Percentiles rank a stretch among this genome's conserved stretches.
phyloP scores from a whole-genome alignment of 495 filamentous ascomycete genomes.

The Trichoderma orchidacearum region DNA sequence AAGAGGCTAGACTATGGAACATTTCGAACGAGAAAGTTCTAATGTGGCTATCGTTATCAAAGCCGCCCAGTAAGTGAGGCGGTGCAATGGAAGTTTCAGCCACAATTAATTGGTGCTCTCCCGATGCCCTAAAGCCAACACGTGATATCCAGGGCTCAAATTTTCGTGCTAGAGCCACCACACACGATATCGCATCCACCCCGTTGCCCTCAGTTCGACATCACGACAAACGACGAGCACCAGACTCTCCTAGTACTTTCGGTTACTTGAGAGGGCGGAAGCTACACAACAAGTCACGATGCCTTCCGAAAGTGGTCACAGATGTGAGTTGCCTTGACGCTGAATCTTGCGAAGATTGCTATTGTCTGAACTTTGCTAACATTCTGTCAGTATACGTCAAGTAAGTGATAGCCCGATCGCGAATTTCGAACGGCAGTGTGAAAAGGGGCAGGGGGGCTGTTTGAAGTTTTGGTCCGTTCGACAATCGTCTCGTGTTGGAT shows the following conservation, averaged over 20 bases:
- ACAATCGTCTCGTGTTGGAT: not conserved
- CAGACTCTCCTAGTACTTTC: constrained; percentile 11
- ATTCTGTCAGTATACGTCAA: constrained; percentile 69
- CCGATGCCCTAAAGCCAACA: constrained; percentile 1
- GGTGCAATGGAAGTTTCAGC: not conserved
- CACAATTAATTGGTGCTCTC: not conserved
- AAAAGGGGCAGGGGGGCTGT: not conserved
- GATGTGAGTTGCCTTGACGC: constrained; percentile 46
- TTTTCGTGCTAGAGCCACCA: constrained; percentile 20
- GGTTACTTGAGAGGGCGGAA: constrained; percentile 20
- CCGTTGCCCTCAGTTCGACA: constrained; percentile 10
- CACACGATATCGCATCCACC: constrained; percentile 11
- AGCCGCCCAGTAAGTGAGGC: not conserved
- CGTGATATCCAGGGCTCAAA: constrained; percentile 3
- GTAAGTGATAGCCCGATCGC: constrained; percentile 44
- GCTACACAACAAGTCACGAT: constrained; percentile 44
- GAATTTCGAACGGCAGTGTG: not conserved
- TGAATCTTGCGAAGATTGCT: not conserved
- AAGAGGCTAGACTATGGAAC: not conserved
- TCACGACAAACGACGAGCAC: constrained; percentile 4
- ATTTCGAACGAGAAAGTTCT: not conserved
- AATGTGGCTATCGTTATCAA: not conserved
- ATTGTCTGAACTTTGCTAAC: constrained; percentile 18
- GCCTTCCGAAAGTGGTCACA: constrained; percentile 72
- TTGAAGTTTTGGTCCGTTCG: not conserved